Evolutionary conservation across 805 yeast genomes (phyloP), one percentile per base, ranked within the genome.

Genomic region (Saccharomycopsis vini): DNA sequence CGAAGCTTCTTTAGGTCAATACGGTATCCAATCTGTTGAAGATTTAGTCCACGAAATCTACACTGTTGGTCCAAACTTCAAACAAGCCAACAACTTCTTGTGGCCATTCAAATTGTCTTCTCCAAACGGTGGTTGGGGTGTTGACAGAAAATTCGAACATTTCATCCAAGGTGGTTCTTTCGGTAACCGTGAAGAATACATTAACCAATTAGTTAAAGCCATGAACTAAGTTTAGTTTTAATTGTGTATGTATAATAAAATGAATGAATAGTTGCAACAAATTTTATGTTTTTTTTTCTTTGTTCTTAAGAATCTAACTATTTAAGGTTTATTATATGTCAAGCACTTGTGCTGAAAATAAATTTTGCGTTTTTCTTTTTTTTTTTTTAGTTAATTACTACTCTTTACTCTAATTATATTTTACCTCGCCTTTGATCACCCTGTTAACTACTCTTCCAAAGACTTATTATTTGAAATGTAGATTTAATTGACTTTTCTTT

Each of bases 111-210:
- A 84, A 77, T 79, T 87, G 69, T 85, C 95, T 62, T 85, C 83
- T 81, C 95, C 95, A 72, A 77, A 78, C 71, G 95, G 95, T 74
- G 95, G 95, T 72, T 87, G 94, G 95, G 90, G 95, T 77, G 84
- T 84, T 59, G 75, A 80, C 71, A 87, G 95, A 81, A 87, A 87
- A 79, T 87, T 87, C 94, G 79, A 79, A 76, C 95, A 87, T 76
- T 87, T 83, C 68, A 82, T 87, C 79, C 94, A 85, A 76, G 95
- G 95, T 78, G 95, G 95, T 82, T 81, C 92, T 77, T 79, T 87
- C 71, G 95, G 95, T 83, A 87, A 87, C 94, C 84, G 95, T 75
- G 95, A 87, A 77, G 81, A 85, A 64, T 82, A 76, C 85, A 87
- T 87, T 74, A 87, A 87, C 82, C 81, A 83, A 69, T 82, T 87